Percentiles rank a stretch among this genome's conserved stretches.
Conservation (phyloP, 2,329 filamentous ascomycete species). For the Penicillium sp. region DNA sequence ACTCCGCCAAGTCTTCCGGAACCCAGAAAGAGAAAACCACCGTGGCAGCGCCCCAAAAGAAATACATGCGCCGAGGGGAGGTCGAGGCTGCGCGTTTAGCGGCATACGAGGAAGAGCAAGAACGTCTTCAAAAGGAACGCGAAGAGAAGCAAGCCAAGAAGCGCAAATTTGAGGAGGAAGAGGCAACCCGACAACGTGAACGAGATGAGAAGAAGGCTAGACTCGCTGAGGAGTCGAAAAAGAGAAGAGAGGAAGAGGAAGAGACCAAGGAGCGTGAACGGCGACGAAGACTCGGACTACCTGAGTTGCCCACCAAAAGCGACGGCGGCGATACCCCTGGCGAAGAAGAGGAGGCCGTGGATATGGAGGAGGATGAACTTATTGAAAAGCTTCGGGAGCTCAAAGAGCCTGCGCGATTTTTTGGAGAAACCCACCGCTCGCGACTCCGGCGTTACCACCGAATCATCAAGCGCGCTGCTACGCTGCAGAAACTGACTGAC, state of each 20-base stretch:
- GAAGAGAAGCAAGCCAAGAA: slow-evolving; percentile 71
- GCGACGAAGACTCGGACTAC: slow-evolving; percentile 76
- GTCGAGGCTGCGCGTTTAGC: slow-evolving; percentile 78
- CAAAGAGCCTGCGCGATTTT: slow-evolving; percentile 72
- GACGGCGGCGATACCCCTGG: slow-evolving; percentile 32
- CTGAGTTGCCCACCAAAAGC: slow-evolving; percentile 60
- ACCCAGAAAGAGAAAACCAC: slow-evolving; percentile 17
- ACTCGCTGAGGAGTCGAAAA: slow-evolving; percentile 77
- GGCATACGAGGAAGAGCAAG: slow-evolving; percentile 80
- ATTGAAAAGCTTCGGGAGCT: slow-evolving; percentile 66
- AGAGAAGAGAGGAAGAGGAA: slow-evolving; percentile 69
- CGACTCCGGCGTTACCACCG: slow-evolving; percentile 70
- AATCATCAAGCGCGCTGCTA: slow-evolving; percentile 49
- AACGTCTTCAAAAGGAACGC: slow-evolving; percentile 69
- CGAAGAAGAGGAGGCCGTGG: slow-evolving; percentile 48
- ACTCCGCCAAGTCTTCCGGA: slow-evolving; percentile 30
- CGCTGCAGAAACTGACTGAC: slow-evolving; percentile 53
- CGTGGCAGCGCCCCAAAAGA: slow-evolving; percentile 52
- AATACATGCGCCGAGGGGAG: slow-evolving; percentile 84
- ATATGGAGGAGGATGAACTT: slow-evolving; percentile 72
- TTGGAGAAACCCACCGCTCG: slow-evolving; percentile 75
- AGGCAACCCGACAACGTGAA: slow-evolving; percentile 64
- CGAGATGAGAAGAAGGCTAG: slow-evolving; percentile 80
- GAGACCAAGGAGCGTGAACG: slow-evolving; percentile 70
- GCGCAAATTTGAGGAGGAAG: slow-evolving; percentile 86